Base-by-base conservation (phyloP, 1,284 basidiomycete genomes). In the Cryptococcus sp. region DNA sequence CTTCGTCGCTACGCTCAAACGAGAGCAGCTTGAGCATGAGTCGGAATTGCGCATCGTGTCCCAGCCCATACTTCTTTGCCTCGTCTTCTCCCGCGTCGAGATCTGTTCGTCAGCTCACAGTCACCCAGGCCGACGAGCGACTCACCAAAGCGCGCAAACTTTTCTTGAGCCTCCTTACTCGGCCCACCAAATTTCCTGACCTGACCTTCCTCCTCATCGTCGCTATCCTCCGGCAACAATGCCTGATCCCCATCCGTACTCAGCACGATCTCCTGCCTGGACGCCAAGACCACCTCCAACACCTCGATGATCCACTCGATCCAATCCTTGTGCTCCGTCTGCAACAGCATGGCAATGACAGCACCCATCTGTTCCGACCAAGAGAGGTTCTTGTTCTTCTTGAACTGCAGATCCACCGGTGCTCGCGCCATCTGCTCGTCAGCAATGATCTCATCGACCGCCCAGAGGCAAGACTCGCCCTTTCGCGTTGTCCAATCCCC, bases 301-400 rank as follows among this genome's bases (percentile, higher is more conserved):
- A 88, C 89, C 66, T 86, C 80, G 59, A 83, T 83, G 43, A 84
- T 78, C 87, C 89, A 91, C 49, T 83, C 79, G 33, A 94, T 79
- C 43, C 89, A 75, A 31, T 79, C 77, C 50, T 74, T 70, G 59
- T 85, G 77, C 6, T 77, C 82, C 16, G 79, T 78, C 41, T 90
- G 85, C 4, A 84, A 73, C 16, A 97, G 77, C 42, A 81, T 79
- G 35, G 82, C 82, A 53, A 95, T 80, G 5, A 83, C 83, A 55
- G 94, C 88, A 6, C 86, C 91, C 47, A 97, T 77, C 69, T 94
- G 83, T 65, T 94, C 85, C 59, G 83, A 89, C 82, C 85, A 86
- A n/a, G 85, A 82, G 69, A 75, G 56, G 24, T 65, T 62, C 47
- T 85, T 86, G 11, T 88, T 89, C 59, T 87, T 86, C 76, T 88